phyloP scores from a whole-genome alignment of 1,284 basidiomycete species.

The Xerocomus nothofagi region DNA sequence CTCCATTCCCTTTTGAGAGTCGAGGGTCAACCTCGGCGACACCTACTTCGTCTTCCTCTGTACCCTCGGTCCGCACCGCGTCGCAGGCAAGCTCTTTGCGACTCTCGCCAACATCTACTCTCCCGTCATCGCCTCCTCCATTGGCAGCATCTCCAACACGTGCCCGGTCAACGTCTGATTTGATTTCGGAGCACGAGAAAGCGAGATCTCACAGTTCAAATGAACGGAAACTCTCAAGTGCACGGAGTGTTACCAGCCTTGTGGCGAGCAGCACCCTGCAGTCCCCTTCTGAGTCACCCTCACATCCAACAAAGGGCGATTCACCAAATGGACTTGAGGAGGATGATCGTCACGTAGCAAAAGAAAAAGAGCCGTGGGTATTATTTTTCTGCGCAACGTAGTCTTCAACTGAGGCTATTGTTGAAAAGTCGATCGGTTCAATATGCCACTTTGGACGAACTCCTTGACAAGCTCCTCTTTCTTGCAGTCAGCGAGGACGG shows the following conservation, averaged over 20 bases:
- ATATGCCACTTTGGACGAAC: conserved; percentile 71
- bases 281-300: conserved; percentile 19
- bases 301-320: conserved; percentile 16
- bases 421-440: conserved; percentile 57
- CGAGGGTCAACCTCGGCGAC: conserved; percentile 45
- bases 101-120: conserved; percentile 34
- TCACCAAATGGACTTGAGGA: conserved; percentile 23
- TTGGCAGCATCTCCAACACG: conserved; percentile 47
- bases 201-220: conserved; percentile 35
- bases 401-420: conserved; percentile 17
- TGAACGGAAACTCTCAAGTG: conserved; percentile 34
- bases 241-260: conserved; percentile 33
- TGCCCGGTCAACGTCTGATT: conserved; percentile 56
- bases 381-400: conserved; percentile 3
- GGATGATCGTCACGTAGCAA: conserved; percentile 29
- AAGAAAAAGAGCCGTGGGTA: conserved; percentile 48
- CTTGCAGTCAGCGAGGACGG: conserved; percentile 76
- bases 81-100: conserved; percentile 32
- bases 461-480: conserved; percentile 76
- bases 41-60: conserved; percentile 47
- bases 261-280: conserved; percentile 22
- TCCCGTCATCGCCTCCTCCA: conserved; percentile 37
- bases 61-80: conserved; percentile 34
- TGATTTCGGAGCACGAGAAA: conserved; percentile 50
- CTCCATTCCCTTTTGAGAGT: conserved; percentile 50